Base-by-base conservation (phyloP, 2,329 filamentous ascomycete species). In the Lachnellula hyalina region DNA sequence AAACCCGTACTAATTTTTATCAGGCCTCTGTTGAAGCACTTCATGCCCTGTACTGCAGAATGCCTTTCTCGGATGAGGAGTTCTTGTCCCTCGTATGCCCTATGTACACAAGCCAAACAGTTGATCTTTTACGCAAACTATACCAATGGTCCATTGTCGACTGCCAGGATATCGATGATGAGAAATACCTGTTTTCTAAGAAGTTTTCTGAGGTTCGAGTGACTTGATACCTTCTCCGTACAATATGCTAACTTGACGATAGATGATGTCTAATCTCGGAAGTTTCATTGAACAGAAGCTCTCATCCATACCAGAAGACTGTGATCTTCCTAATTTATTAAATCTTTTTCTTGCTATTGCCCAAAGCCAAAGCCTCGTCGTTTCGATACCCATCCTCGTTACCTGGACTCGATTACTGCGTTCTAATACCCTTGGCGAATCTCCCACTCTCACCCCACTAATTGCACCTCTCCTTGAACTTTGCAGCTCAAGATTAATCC, bases 341-440 rank as follows among this genome's bases (percentile, higher is more conserved):
- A 82, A 87, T 49, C 82, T 99, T 53, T 79, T 96, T 46, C 81
- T 93, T 57, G 77, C 82, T 53, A 86, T 96, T 51, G 82, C 92
- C 53, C 88, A 89, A 63, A 90, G 89, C 70, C 85, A 88, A 65
- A 97, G 94, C 69, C 79, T 99, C 53, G 86, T 94, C 45, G 86
- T 99, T 17, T 96, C 94, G 2, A 96, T 97, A 64, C 93, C 94
- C 2, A 85, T 95, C 9, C 78, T 99, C 45, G 89, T 96, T 64
- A 87, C 89, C 21, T 97, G 92, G 91, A 91, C 88, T 8, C 88
- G 87, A 61, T 77, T 97, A 49, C 77, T 99, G 44, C 82, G 81
- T 61, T 87, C 89, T 53, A 81, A 83, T 49, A 75, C 80, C n/a
- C 81, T 94, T 50, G 83, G 85, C 9, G 82, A 75, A 75, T 89